Evolutionary conservation across 106 monocot species (phyloP).

Genomic region (Acanthochlamys bracteata): DNA sequence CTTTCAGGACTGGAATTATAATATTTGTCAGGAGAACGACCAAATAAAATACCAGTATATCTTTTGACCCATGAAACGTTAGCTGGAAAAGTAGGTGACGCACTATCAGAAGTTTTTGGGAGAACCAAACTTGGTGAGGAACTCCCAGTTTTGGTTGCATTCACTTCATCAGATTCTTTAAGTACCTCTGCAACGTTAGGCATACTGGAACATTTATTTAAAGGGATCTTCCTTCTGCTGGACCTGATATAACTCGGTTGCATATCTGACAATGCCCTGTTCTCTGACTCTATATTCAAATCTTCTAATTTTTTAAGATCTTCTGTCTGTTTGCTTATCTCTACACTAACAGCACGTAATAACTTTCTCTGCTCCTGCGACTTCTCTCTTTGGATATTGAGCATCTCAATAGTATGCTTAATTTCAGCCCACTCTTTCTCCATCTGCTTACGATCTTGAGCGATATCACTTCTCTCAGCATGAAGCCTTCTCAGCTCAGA

Average conservation of each 20-base stretch:
- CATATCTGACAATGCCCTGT: constrained; percentile 25
- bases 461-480: constrained; percentile 64
- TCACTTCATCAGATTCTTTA: constrained; percentile 9
- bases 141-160: constrained; percentile 2
- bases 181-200: not conserved
- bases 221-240: constrained; percentile 8
- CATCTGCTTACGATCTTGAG: constrained; percentile 47
- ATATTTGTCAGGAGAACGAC: constrained; percentile 32
- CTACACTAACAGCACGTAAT: constrained; percentile 55
- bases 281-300: constrained; percentile 50
- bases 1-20: constrained; percentile 6
- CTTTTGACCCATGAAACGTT: constrained; percentile 62
- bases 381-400: constrained; percentile 75
- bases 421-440: constrained; percentile 83
- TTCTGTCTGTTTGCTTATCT: constrained; percentile 51
- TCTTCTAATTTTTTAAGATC: constrained; percentile 51
- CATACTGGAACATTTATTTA: constrained; percentile 9
- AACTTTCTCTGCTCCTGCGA: constrained; percentile 82
- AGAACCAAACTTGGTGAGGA: constrained; percentile 5
- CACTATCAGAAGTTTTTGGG: constrained; percentile 4
- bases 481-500: constrained; percentile 50
- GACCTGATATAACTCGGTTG: constrained; percentile 4
- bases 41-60: constrained; percentile 52
- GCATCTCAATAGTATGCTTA: constrained; percentile 48
- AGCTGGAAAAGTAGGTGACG: constrained; percentile 27